A percentile compares a stretch with the other conserved stretches of the same genome.
Conservation (phyloP, 2,329 filamentous ascomycete genomes). For the Fusarium beomiforme region DNA sequence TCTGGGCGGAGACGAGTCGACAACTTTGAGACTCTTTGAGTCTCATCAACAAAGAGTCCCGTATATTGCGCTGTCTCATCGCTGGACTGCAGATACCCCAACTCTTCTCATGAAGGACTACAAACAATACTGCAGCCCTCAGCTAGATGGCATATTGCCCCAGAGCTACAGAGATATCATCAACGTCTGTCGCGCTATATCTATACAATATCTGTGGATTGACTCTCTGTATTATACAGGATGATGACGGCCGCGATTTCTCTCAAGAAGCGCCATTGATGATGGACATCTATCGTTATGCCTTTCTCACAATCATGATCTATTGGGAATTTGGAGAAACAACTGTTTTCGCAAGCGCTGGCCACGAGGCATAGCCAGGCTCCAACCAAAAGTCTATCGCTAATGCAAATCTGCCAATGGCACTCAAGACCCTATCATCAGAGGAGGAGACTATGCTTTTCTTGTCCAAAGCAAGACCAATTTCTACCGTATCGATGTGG, state of each 20-base stretch:
- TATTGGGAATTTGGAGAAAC: neutral
- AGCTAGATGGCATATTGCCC: neutral
- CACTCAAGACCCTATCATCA: neutral
- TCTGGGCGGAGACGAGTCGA: rapidly evolving
- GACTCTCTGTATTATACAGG: neutral
- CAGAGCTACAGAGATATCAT: neutral
- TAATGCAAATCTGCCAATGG: too few species aligned
- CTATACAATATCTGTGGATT: neutral
- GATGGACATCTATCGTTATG: neutral
- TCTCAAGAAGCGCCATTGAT: neutral
- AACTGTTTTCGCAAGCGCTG: neutral
- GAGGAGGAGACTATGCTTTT: neutral
- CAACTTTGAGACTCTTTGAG: neutral
- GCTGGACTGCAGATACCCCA: neutral
- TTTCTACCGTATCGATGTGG: rapidly evolving
- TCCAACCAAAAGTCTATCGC: neutral
- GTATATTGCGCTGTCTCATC: neutral
- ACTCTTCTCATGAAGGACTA: rapidly evolving
- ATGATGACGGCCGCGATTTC: neutral
- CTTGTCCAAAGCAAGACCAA: neutral
- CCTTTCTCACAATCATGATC: neutral
- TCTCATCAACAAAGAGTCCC: rapidly evolving
- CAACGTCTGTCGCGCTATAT: neutral
- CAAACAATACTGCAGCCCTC: neutral
- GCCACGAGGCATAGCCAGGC: neutral